phyloP scores from a whole-genome alignment of 2,329 filamentous ascomycete genomes.

The Fusarium sp. region DNA sequence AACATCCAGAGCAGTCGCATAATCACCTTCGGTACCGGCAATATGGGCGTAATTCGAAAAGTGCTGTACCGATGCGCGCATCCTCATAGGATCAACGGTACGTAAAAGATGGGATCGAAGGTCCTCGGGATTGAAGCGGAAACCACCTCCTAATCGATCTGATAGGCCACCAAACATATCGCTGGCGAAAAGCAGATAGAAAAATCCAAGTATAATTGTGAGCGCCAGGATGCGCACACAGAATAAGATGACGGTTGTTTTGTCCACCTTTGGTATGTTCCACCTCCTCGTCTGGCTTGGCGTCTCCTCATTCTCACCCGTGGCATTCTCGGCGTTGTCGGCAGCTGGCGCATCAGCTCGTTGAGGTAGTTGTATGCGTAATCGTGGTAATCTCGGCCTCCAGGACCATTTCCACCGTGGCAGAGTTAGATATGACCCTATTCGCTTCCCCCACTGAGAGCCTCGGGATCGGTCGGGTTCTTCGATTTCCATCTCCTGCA shows the following conservation, averaged over 20 bases:
- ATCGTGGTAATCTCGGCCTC: slow-evolving; percentile 65
- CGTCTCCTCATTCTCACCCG: slow-evolving; percentile 47
- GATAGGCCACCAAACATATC: slow-evolving; percentile 80
- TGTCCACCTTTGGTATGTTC: slow-evolving; percentile 56
- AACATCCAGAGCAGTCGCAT: slow-evolving; percentile 85
- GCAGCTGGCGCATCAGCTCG: slow-evolving; percentile 46
- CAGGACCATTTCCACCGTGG: slow-evolving; percentile 68
- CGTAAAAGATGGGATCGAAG: slow-evolving; percentile 81
- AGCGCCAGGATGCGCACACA: slow-evolving; percentile 80
- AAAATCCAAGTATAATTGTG: slow-evolving; percentile 78
- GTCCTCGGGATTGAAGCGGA: slow-evolving; percentile 83
- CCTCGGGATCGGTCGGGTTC: slow-evolving; percentile 67
- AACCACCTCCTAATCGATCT: slow-evolving; percentile 72
- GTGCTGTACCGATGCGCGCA: slow-evolving; percentile 80
- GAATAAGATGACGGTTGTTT: slow-evolving; percentile 67
- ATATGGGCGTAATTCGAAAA: slow-evolving; percentile 89
- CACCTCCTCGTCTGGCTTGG: slow-evolving; percentile 42
- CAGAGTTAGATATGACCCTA: slow-evolving; percentile 64
- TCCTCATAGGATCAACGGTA: slow-evolving; percentile 75
- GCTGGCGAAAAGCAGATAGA: slow-evolving; percentile 88
- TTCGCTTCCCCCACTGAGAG: slow-evolving; percentile 67
- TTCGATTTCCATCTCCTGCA: slow-evolving; percentile 90
- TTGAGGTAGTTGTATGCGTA: slow-evolving; percentile 63
- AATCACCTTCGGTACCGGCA: slow-evolving; percentile 94
- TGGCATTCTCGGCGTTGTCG: slow-evolving; percentile 44